Base-by-base conservation (phyloP, 768 basidiomycete genomes). In the Suillus weaverae region DNA sequence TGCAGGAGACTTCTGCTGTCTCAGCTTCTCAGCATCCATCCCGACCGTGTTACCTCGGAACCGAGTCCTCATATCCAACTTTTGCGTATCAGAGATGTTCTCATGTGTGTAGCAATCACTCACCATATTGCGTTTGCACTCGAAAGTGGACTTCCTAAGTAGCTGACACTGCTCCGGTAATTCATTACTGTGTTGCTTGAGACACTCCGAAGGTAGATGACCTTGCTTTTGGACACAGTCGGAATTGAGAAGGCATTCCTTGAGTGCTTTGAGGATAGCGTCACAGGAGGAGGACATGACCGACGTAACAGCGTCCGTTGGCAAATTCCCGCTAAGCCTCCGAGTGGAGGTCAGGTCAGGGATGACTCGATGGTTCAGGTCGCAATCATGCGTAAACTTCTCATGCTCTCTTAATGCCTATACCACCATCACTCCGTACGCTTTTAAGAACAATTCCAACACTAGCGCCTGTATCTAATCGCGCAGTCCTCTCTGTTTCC, bases 91-190 rank as follows among this genome's bases (percentile, higher is more conserved):
- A 57, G 36, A 62, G 32, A 66, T 30, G 20, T 59, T 54, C 36
- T 9, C 43, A 30, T 54, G 26, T 38, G 3, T 48, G 57, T 59
- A 65, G 36, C 36, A 51, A 5, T 33, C 14, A 80, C 87, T 64
- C 64, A 94, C 93, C 91, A 94, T 91, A 50, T 89, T 92, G 64
- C 93, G 84, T 76, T 97, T 97, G 79, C 95, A 97, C 68, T 96
- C 92, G 69, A 91, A 95, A 1, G 91, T 88, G 13, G 92, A 92
- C 75, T 86, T 88, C 60, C 95, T 83, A 62, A 97, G 78, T 33
- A 86, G 84, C 73, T 87, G 86, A 74, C 95, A 97, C 70, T 90
- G 83, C 69, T 91, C 87, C 2, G 95, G 94, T 32, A 97, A 82
- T 67, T 94, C 89, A 62, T 88, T 80, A 30, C 77, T 79, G 76